Evolutionary conservation across 73 alveolate genomes (phyloP), one percentile per base, ranked within the genome.

Genomic region (Uronychia setigera): DNA sequence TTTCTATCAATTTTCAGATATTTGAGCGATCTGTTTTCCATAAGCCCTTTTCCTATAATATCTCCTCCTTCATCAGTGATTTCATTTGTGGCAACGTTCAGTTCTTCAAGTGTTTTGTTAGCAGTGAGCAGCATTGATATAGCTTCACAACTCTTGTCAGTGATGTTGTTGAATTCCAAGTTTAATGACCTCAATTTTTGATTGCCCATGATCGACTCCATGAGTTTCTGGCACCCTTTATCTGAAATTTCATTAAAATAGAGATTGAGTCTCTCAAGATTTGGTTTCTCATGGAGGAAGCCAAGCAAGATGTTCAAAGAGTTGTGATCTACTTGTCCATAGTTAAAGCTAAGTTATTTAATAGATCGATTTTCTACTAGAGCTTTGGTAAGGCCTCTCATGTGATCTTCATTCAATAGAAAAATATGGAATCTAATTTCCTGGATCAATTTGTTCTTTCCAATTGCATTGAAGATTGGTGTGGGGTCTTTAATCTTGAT

Each of bases 281-380:
- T 32, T 27, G 46, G 32, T 76, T 31, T 76, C 27, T 25, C 25
- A 25, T 76, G 29, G 19, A 31, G 5, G 30, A 28, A 26, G 27
- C 19, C 35, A 1, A 9, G 5, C 25, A 76, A 30, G 9, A 26
- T 9, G 29, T 9, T 76, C 5, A 76, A 9, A 13, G 81, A 9
- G 26, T 76, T 76, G 26, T 31, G 59, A 27, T 76, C 81, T 25
- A 76, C 81, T 27, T 76, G 59, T 9, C 58, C 81, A 30, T 76
- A 76, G 59, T 76, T 76, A 27, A 76, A 76, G 32, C 32, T 9
- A 5, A 76, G 30, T 9, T 76, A 58, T 30, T 76, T 9, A 5
- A 76, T 26, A 1, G 59, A 29, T 27, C 31, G 1, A 27, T 25
- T 26, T 26, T 28, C 58, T 9, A 30, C 9, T 26, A 76, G 59